phyloP scores from a whole-genome alignment of 1,284 basidiomycete species.

The Tilletia caries region DNA sequence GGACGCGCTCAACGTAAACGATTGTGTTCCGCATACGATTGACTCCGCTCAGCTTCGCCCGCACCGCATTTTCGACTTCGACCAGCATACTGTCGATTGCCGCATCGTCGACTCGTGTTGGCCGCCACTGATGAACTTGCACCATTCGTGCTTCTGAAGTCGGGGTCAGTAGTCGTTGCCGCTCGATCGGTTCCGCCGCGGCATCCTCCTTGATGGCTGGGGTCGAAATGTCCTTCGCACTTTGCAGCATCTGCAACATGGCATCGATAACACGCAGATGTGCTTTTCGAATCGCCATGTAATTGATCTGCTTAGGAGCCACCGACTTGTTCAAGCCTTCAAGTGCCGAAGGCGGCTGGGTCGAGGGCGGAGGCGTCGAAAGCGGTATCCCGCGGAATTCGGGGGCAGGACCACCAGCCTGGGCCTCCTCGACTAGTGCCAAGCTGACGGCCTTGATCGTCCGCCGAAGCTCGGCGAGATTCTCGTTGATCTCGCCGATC shows the following conservation, averaged over 20 bases:
- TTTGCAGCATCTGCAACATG: constrained; percentile 76
- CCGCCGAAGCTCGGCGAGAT: constrained; percentile 76
- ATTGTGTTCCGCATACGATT: constrained; percentile 97
- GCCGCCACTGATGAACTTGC: constrained; percentile 38
- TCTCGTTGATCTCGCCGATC: constrained; percentile 88
- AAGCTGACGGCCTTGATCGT: constrained; percentile 58
- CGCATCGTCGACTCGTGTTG: constrained; percentile 62
- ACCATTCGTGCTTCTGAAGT: constrained; percentile 41
- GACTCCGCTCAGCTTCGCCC: constrained; percentile 89
- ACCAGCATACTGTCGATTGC: constrained; percentile 76
- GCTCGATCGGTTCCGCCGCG: constrained; percentile 76
- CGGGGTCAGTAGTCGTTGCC: constrained; percentile 78
- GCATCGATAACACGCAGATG: constrained; percentile 72
- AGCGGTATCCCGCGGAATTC: constrained; percentile 82
- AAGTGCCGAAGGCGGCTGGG: constrained; percentile 52
- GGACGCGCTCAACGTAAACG: constrained; percentile 91
- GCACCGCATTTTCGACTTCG: constrained; percentile 82
- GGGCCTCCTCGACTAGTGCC: constrained; percentile 31
- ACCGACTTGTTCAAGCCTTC: constrained; percentile 43
- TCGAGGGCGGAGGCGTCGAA: constrained; percentile 40
- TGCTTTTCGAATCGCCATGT: constrained; percentile 38
- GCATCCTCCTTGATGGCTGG: constrained; percentile 81
- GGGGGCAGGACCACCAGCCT: constrained; percentile 52
- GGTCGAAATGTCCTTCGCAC: constrained; percentile 77
- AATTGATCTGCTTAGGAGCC: constrained; percentile 32